Conservation (phyloP, 2,329 filamentous ascomycete genomes). For the Pyrenochaeta sp. region DNA sequence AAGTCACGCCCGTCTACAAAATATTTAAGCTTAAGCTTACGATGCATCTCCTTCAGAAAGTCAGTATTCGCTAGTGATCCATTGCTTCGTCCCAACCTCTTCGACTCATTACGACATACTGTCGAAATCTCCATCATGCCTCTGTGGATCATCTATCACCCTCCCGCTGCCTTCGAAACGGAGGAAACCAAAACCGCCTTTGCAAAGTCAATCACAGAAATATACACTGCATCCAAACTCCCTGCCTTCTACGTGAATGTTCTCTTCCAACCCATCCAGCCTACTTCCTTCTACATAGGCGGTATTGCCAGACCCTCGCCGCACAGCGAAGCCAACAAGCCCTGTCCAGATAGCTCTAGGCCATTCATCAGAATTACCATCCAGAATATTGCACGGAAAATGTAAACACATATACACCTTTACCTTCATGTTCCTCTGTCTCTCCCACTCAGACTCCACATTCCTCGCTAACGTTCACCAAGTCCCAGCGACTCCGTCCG, state of each 20-base stretch:
- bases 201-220: conserved; percentile 49
- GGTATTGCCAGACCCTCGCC: conserved; percentile 30
- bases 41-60: background rate
- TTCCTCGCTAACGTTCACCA: background rate
- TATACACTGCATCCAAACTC: conserved; percentile 49
- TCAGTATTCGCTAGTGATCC: background rate
- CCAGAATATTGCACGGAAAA: conserved; percentile 42
- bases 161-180: conserved; percentile 44
- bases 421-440: too few species aligned
- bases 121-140: conserved; percentile 47
- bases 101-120: background rate
- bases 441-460: background rate
- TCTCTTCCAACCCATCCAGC: conserved; percentile 47
- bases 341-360: conserved; percentile 18
- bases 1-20: background rate
- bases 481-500: conserved; percentile 12
- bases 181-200: conserved; percentile 40
- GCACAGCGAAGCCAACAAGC: conserved; percentile 6
- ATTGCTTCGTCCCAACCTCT: background rate
- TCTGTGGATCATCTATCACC: conserved; percentile 56
- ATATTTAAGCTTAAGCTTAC: background rate
- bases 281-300: conserved; percentile 42
- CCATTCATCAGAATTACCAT: conserved; percentile 52
- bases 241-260: conserved; percentile 58
- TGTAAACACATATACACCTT: conserved; percentile 10